A percentile compares a stretch with the other conserved stretches of the same genome.
These are phyloP conservation scores for Neoarthrinium moseri DNA, from an alignment of 2,329 filamentous ascomycete genomes.

Conservation along the genomic window DNA sequence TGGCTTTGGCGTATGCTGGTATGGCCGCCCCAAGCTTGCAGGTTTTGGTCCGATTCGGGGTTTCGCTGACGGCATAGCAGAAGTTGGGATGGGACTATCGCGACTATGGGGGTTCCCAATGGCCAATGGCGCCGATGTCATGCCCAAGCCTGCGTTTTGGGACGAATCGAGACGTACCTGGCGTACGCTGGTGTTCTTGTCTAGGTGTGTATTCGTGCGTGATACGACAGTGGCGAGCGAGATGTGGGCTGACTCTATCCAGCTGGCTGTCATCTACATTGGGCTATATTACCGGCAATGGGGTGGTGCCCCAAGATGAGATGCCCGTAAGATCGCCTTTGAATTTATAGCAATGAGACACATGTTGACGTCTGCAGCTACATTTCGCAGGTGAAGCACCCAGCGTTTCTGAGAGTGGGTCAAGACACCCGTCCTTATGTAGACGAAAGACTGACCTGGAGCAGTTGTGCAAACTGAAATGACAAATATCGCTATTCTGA, in stretches of 20 bases:
- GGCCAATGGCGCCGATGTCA: too few species aligned
- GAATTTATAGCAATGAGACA: too few species aligned
- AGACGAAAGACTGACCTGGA: background rate
- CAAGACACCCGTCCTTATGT: too few species aligned
- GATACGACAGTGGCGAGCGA: background rate
- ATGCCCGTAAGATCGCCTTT: slow-evolving; percentile 16
- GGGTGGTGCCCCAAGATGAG: slow-evolving; percentile 17
- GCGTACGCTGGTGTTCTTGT: slow-evolving; percentile 28
- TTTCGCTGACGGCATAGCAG: slow-evolving; percentile 14
- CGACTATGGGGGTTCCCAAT: slow-evolving; percentile 13
- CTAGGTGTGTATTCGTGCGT: slow-evolving; percentile 15
- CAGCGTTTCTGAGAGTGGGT: too few species aligned
- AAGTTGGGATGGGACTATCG: slow-evolving; percentile 20
- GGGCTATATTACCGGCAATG: slow-evolving; percentile 25
- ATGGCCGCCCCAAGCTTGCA: too few species aligned
- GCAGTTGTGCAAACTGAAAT: slow-evolving; percentile 28
- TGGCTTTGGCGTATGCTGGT: slow-evolving; percentile 29
- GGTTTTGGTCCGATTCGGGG: too few species aligned
- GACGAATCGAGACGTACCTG: slow-evolving; percentile 23
- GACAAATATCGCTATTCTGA: slow-evolving; percentile 26
- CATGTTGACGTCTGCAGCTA: too few species aligned
- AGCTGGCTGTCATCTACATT: slow-evolving; percentile 30
- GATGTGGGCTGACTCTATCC: background rate
- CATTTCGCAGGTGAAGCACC: too few species aligned
- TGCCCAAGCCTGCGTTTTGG: too few species aligned